Evolutionary conservation across 768 basidiomycete genomes (phyloP), one percentile per base, ranked within the genome.

Genomic region (Hypholoma sublateritium): DNA sequence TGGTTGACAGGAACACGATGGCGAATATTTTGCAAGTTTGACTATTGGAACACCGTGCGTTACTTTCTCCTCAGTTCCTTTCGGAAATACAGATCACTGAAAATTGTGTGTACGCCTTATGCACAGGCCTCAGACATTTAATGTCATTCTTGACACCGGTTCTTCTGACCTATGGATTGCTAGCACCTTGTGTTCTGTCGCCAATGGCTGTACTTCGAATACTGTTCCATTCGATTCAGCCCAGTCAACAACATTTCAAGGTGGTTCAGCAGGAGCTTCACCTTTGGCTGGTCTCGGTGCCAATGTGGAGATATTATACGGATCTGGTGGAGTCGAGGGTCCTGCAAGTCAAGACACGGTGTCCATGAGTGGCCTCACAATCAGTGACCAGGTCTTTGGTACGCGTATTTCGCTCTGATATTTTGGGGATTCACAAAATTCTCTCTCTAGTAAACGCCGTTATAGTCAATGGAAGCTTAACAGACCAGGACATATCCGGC

Each of bases 131-230:
- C 91, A 93, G 68, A 47, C 72, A 2, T 88, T 96, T 66, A 77
- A 86, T 50, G 77, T 96, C 49, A 84, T 96, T 49, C 81, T 98
- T 28, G 95, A 97, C 70, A 97, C 95, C 0, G 93, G 93, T 13
- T 92, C 89, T 1, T 85, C 84, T 19, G 96, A 98, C 71, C 74
- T 97, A 5, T 98, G 95, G 95, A 79, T 98, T 8, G 86, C 87
- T 0, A 77, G 79, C 16, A 67, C 71, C 0, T 46, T 65, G 21
- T 93, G 83, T 65, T 21, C 4, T 13, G 13, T 8, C 17, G 22
- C 5, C 2, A 49, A 17, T 24, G 61, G 55, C 50, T 91, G 87
- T 60, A 55, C 59, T 11, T 1, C 53, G 0, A 50, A 46, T 16
- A 72, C 78, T 0, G 80, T 82, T 0, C 25, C 74, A 28, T 88